Base-by-base conservation (phyloP, 148 eudicot species). In the Polygonum maritimum region DNA sequence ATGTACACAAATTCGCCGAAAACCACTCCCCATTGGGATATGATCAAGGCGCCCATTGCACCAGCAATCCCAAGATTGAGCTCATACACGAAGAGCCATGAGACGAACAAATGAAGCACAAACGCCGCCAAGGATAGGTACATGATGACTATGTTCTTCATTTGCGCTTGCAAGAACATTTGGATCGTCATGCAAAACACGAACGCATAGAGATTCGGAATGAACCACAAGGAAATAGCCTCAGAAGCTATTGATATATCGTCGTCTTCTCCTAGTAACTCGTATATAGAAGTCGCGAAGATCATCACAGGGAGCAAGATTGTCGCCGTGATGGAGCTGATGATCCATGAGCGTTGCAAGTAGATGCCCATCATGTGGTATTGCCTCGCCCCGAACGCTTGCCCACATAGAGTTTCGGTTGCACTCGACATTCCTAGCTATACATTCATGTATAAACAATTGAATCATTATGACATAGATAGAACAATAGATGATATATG, bases 341-440 rank as follows among this genome's bases (percentile, higher is more conserved):
- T 31, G 7, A 78, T 73, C 80, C 80, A 78, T 26, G 80, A 78
- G n/a, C 80, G 33, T 72, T 78, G 80, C 71, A 78, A 51, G 75
- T 78, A 78, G 40, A 78, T 78, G 40, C 75, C 80, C 76, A 78
- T 26, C 80, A 71, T 78, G 33, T 78, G 80, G 71, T 71, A 57
- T 14, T 78, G 80, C 47, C 35, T 57, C 10, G 80, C 80, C 45
- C 80, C 80, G 48, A 78, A 78, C 4, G 80, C 76, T 78, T 78
- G 80, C 12, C 80, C 80, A 54, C 75, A 78, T 5, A 78, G 75
- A 3, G 80, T 78, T 78, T 78, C 80, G 19, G 80, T 78, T 71
- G 80, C 76, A 31, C 71, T 72, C 19, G 80, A 71, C 80, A 78
- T 78, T 72, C 80, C 80, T 60, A 78, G 33, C 80, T 78, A 41